Conservation (phyloP, 2,329 filamentous ascomycete genomes). For the Colletotrichum caudatum region DNA sequence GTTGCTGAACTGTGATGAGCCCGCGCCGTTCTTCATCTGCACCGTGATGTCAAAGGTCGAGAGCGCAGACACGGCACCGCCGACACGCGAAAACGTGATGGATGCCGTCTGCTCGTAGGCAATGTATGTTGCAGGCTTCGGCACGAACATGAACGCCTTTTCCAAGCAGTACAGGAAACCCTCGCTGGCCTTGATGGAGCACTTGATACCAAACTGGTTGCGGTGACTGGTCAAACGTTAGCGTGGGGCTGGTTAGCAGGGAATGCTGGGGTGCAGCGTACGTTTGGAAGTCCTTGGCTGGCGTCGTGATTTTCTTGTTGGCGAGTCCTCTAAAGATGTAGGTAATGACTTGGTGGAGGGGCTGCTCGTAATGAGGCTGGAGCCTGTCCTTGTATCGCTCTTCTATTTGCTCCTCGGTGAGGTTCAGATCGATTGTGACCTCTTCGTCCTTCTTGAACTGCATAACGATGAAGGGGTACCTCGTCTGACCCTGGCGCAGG, state of each 20-base stretch:
- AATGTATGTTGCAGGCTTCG: constrained; percentile 97
- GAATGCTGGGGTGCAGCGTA: constrained; percentile 48
- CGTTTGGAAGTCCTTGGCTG: constrained; percentile 93
- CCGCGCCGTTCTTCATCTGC: constrained; percentile 85
- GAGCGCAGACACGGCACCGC: constrained; percentile 91
- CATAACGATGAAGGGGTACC: constrained; percentile 99
- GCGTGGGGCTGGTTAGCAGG: constrained; percentile 21
- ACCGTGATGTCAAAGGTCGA: constrained; percentile 98
- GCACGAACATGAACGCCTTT: constrained; percentile 99
- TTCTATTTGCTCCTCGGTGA: constrained; percentile 89
- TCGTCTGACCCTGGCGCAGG: constrained; percentile 94
- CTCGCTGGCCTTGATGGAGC: constrained; percentile 99
- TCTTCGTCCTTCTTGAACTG: constrained; percentile 99
- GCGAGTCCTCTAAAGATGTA: constrained; percentile 95
- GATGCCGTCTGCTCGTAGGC: constrained; percentile 92
- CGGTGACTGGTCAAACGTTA: constrained; percentile 73
- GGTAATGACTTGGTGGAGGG: constrained; percentile 91
- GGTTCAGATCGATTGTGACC: constrained; percentile 94
- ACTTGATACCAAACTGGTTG: constrained; percentile 95
- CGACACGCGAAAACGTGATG: constrained; percentile 95
- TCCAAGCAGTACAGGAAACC: constrained; percentile 97
- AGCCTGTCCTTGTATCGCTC: constrained; percentile 90
- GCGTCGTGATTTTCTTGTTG: constrained; percentile 94
- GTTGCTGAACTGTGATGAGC: constrained; percentile 97
- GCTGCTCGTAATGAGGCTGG: constrained; percentile 89